Evolutionary conservation across 495 filamentous ascomycete genomes (phyloP).

Genomic region (Lophiotrema nucula): DNA sequence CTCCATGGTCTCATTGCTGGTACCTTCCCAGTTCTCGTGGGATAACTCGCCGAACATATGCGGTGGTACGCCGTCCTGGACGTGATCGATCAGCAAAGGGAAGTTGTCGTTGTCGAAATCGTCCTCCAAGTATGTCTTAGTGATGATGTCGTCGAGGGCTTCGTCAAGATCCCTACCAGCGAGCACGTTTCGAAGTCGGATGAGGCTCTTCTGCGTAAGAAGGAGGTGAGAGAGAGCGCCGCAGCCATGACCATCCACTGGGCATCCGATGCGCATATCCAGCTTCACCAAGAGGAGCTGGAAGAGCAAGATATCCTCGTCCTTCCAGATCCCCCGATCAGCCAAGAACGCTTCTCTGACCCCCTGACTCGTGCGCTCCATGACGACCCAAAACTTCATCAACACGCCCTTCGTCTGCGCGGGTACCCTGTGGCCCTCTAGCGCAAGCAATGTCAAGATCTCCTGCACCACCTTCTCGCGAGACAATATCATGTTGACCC

Average conservation of each 20-base stretch:
- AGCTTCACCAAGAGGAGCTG: constrained; percentile 62
- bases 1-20: constrained; percentile 42
- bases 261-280: constrained; percentile 57
- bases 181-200: constrained; percentile 51
- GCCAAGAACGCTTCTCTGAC: constrained; percentile 51
- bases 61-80: not conserved
- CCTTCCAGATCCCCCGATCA: constrained; percentile 49
- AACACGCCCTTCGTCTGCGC: constrained; percentile 41
- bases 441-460: constrained; percentile 54
- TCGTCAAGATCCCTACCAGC: not conserved
- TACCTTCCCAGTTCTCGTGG: constrained; percentile 51
- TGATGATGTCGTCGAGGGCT: constrained; percentile 39
- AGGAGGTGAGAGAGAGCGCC: constrained; percentile 52
- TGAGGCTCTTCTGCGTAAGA: constrained; percentile 57
- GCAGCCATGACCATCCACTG: constrained; percentile 43
- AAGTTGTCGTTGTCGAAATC: constrained; percentile 14
- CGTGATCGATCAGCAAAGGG: constrained; percentile 7
- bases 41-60: constrained; percentile 38
- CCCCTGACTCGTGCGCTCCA: constrained; percentile 56
- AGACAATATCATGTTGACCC: constrained; percentile 53
- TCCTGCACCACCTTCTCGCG: constrained; percentile 51
- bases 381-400: constrained; percentile 64
- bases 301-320: constrained; percentile 54
- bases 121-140: constrained; percentile 36
- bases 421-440: constrained; percentile 54